phyloP scores from a whole-genome alignment of 345 rosid genomes.

The Gossypium bickii region DNA sequence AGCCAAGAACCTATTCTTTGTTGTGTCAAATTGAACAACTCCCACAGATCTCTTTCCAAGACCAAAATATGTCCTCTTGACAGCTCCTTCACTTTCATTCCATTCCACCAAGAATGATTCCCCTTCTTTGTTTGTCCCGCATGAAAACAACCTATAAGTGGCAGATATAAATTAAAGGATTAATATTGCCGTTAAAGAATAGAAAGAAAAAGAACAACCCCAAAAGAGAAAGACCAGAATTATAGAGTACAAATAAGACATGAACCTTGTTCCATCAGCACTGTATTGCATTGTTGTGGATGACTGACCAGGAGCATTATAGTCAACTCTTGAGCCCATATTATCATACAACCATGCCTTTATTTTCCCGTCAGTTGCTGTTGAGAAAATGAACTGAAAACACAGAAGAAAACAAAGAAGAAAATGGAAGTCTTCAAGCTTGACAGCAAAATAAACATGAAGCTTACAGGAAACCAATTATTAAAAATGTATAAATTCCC shows the following conservation, averaged over 20 bases:
- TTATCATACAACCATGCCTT: constrained; percentile 84
- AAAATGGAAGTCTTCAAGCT: constrained; percentile 7
- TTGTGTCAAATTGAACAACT: constrained; percentile 82
- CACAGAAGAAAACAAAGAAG: background rate
- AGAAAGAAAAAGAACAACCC: constrained; percentile 8
- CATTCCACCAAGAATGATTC: constrained; percentile 80
- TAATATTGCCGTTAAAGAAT: background rate
- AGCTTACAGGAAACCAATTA: background rate
- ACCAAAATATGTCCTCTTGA: constrained; percentile 57
- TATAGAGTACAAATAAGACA: background rate
- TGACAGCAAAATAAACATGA: constrained; percentile 4
- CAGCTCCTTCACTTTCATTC: constrained; percentile 86
- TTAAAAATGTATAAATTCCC: background rate
- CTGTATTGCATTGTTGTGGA: constrained; percentile 75
- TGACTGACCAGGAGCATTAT: constrained; percentile 75
- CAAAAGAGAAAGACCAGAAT: constrained; percentile 8
- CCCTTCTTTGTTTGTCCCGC: constrained; percentile 80
- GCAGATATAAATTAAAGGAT: constrained; percentile 19
- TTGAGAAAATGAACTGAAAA: constrained; percentile 65
- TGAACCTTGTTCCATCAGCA: constrained; percentile 79
- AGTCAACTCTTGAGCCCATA: constrained; percentile 70
- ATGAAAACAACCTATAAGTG: constrained; percentile 59
- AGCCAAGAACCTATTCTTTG: constrained; percentile 72
- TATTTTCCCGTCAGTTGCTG: constrained; percentile 76
- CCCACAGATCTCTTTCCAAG: constrained; percentile 67